These are phyloP conservation scores for Ascochyta lentis DNA, from an alignment of 2,329 filamentous ascomycete species.

Conservation along the genomic window DNA sequence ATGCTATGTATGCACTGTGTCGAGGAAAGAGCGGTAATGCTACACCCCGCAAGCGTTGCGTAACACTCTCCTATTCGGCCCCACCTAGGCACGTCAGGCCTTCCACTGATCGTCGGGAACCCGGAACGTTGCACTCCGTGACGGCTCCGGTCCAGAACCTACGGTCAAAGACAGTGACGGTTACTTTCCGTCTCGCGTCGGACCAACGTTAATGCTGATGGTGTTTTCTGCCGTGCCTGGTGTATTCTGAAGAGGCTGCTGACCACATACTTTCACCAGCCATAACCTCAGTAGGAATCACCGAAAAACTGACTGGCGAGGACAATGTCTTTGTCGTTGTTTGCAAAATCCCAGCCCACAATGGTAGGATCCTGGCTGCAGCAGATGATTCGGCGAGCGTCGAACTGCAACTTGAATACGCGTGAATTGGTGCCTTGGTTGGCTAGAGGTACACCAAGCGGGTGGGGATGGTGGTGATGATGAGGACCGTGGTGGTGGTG, in stretches of 20 bases:
- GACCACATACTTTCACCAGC: background rate
- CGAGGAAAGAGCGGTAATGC: too few relatives aligned
- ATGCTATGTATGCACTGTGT: too few relatives aligned
- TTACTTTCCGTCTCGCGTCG: background rate
- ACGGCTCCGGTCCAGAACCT: constrained; percentile 1
- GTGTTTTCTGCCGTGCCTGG: background rate
- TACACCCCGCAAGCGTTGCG: background rate
- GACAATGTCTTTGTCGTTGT: constrained; percentile 79
- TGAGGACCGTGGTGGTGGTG: constrained; percentile 37
- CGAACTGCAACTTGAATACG: constrained; percentile 97
- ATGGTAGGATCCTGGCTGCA: constrained; percentile 91
- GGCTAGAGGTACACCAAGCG: constrained; percentile 31
- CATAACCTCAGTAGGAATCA: constrained; percentile 39
- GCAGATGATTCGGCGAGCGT: constrained; percentile 90
- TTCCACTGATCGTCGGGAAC: background rate
- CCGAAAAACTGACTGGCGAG: constrained; percentile 81
- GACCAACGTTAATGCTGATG: background rate
- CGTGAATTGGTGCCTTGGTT: constrained; percentile 59
- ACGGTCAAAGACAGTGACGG: background rate
- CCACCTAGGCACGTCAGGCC: background rate
- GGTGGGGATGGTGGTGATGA: constrained; percentile 42
- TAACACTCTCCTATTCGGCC: background rate
- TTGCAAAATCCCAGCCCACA: constrained; percentile 97
- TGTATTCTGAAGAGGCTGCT: background rate
- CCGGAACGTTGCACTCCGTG: constrained; percentile 3